Percentiles rank a stretch among this genome's conserved stretches.
Conservation (phyloP, 495 filamentous ascomycete species). For the Trichocladium uniseriatum region DNA sequence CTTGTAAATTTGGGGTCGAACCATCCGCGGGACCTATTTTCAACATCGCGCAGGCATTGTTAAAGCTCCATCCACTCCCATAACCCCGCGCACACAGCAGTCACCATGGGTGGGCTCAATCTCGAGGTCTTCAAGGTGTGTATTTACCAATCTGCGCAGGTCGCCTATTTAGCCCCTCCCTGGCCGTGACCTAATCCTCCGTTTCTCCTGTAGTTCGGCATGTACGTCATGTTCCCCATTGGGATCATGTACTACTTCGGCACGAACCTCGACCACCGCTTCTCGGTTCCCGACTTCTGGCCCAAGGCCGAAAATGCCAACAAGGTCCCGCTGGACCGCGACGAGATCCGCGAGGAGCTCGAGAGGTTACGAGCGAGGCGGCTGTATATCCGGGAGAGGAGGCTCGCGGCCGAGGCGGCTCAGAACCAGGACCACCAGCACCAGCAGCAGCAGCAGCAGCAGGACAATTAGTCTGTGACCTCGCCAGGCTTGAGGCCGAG, state of each 20-base stretch:
- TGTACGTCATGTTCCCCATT: constrained; percentile 98
- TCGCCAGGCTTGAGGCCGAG: not conserved
- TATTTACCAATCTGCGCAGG: not conserved
- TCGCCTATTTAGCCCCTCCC: not conserved
- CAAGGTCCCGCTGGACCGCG: constrained; percentile 76
- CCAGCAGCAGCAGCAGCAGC: constrained; percentile 16
- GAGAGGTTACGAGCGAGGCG: constrained; percentile 57
- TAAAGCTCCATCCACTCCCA: constrained; percentile 28
- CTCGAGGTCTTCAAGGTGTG: constrained; percentile 92
- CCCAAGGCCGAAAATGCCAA: constrained; percentile 77
- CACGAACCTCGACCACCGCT: constrained; percentile 90
- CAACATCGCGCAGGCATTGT: constrained; percentile 35
- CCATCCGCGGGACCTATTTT: constrained; percentile 2
- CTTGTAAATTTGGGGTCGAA: constrained; percentile 1
- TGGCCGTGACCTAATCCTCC: not conserved
- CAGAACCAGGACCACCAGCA: constrained; percentile 27
- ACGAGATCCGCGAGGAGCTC: constrained; percentile 75
- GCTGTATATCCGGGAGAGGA: constrained; percentile 48
- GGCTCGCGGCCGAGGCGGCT: constrained; percentile 45
- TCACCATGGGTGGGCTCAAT: constrained; percentile 69
- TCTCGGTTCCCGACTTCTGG: constrained; percentile 88
- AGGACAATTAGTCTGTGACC: constrained; percentile 6
- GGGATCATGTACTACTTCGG: constrained; percentile 99
- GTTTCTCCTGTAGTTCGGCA: constrained; percentile 61
- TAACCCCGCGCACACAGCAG: not conserved